Evolutionary conservation across 495 filamentous ascomycete species (phyloP), one percentile per base, ranked within the genome.

Genomic region (Penicillium cosmopolitanum): DNA sequence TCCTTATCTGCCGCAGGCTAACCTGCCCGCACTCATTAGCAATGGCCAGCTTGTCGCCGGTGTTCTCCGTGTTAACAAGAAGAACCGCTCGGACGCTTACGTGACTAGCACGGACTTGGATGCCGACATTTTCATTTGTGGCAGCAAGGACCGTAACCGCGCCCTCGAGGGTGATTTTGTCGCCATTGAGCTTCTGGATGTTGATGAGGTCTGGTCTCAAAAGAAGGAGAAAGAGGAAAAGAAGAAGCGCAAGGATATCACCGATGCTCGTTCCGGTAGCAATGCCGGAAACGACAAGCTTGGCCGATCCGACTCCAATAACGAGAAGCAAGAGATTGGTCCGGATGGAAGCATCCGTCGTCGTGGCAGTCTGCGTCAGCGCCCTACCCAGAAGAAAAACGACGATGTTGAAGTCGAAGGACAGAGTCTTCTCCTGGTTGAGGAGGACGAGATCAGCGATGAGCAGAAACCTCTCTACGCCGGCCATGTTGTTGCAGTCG

Each of bases 141-240:
- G 95, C 68, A 97, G 94, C 81, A 98, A 98, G 72, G 95, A 98
- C 67, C 87, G 95, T 36, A 98, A 98, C 70, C 88, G 95, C 67
- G 95, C 95, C 33, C 81, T 98, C 25, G 95, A 98, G 76, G 95
- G 95, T 57, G 95, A 98, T 70, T 83, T 94, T 53, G 95, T 98
- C 53, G 95, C 95, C 33, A 86, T 98, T 53, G 95, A 98, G 72
- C 87, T 98, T 18, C 87, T 98, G 28, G 95, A 98, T 70, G 95
- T 98, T 3, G 95, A 98, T 71, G 95, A 98, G 68, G 95, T 98
- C 10, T 98, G 95, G 95, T 85, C 88, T 15, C 95, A 98, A 77
- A 98, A 98, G 80, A 90, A 91, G 21, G 95, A 98, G 72, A 98
- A 98, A 70, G 95, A 98, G 73, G 95, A 98, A 67, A 98, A 98